These are phyloP conservation scores for Phlebiopsis flavidoalba DNA, from an alignment of 768 basidiomycete genomes.

Conservation along the genomic window DNA sequence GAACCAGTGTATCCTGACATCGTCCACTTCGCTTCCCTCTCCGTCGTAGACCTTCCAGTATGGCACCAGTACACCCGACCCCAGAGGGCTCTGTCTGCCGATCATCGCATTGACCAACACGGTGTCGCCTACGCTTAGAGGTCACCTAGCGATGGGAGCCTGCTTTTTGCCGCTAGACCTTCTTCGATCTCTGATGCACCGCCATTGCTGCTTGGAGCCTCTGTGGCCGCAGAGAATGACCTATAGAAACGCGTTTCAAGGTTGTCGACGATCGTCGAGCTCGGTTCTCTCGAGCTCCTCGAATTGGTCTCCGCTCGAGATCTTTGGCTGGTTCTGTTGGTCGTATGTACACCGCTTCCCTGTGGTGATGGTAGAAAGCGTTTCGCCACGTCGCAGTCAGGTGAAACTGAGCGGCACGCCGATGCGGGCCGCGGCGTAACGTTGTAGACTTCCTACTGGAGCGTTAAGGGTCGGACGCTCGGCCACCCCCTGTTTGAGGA, in stretches of 20 bases:
- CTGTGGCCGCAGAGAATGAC: not conserved
- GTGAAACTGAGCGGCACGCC: no score
- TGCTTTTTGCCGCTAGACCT: conserved; percentile 8
- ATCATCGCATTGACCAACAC: conserved; percentile 50
- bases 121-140: conserved; percentile 64
- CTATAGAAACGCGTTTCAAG: not conserved
- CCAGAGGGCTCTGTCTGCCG: conserved; percentile 44
- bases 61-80: conserved; percentile 62
- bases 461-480: no score
- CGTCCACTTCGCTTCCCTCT: conserved; percentile 34
- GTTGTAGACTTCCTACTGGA: no score
- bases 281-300: not conserved
- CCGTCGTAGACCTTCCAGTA: conserved; percentile 55
- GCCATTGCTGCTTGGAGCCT: not conserved
- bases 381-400: no score
- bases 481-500: no score
- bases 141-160: conserved; percentile 13
- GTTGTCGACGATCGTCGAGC: not conserved
- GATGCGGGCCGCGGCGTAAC: no score
- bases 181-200: conserved; percentile 3
- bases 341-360: not conserved
- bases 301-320: not conserved
- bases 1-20: conserved; percentile 73
- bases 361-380: not conserved
- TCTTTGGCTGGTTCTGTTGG: not conserved